Evolutionary conservation across 352 stramenopile genomes (phyloP), one percentile per base, ranked within the genome.

Genomic region (Globisporangium lucens): DNA sequence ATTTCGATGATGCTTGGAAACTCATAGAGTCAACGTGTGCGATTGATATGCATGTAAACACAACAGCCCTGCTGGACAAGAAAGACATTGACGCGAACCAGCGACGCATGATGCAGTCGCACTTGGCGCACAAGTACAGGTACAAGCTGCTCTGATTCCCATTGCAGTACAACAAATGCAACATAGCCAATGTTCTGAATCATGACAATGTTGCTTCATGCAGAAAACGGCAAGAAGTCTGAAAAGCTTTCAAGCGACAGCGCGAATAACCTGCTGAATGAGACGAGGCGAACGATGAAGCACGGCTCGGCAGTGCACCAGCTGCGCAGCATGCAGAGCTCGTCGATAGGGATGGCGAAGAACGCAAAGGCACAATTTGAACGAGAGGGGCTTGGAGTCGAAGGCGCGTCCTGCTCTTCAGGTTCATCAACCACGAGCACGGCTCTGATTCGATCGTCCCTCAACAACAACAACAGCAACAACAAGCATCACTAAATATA

Each of bases 101-200:
- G 66, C 78, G 82, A 0, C 78, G 82, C 17, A 91, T 90, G 82
- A 93, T 93, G 84, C 84, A 94, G 68, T 84, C 79, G 2, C 84
- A 94, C 53, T 64, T 90, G 13, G 86, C 84, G 0, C 85, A 91
- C 77, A 94, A 91, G 55, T 89, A 82, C 76, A 80, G 78, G 80
- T 84, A n/a, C 41, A 22, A 49, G 6, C 1, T 46, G 12, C 41
- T 22, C 17, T 8, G 13, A 22, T 49, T 5, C 6, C 4, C 41
- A 49, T 49, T 20, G 41, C 9, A 33, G 30, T 41, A 9, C 35
- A 41, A 12, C 1, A 9, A 41, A 41, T 10, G 17, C 41, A 49
- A 17, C 17, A 49, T 15, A 49, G 17, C 15, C 4, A 49, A 49
- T 49, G 41, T 3, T 5, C 41, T 33, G 30, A 33, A 33, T 49